These are phyloP conservation scores for Talaromyces amestolkiae DNA, from an alignment of 2,329 filamentous ascomycete species.

Conservation along the genomic window DNA sequence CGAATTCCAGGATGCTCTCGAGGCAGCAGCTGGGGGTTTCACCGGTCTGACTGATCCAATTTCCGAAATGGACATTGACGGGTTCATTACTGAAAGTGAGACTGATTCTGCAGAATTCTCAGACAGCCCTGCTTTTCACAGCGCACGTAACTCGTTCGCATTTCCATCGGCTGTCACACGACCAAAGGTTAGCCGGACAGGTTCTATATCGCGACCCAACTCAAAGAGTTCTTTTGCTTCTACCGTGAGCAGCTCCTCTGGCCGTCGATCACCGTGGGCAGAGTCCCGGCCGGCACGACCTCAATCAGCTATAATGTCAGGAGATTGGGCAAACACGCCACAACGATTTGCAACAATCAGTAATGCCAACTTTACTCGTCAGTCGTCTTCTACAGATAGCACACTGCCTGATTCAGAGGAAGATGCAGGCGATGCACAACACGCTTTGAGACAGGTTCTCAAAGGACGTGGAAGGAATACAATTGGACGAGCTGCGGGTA, in stretches of 20 bases:
- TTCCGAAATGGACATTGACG: slow-evolving; percentile 42
- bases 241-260: slow-evolving; percentile 40
- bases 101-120: slow-evolving; percentile 42
- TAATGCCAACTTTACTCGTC: slow-evolving; percentile 34
- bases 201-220: slow-evolving; percentile 38
- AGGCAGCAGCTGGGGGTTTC: slow-evolving; percentile 25
- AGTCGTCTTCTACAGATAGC: slow-evolving; percentile 27
- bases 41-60: slow-evolving; percentile 36
- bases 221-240: slow-evolving; percentile 47
- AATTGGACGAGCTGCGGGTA: slow-evolving; percentile 31
- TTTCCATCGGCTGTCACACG: slow-evolving; percentile 31
- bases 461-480: slow-evolving; percentile 33
- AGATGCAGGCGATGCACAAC: slow-evolving; percentile 43
- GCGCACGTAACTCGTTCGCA: slow-evolving; percentile 40
- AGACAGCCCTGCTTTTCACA: slow-evolving; percentile 39
- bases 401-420: slow-evolving; percentile 30
- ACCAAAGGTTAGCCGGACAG: slow-evolving; percentile 32
- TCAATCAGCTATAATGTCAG: slow-evolving; percentile 24
- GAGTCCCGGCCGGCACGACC: slow-evolving; percentile 32
- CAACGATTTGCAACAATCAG: slow-evolving; percentile 34
- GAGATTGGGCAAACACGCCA: slow-evolving; percentile 34
- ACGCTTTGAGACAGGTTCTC: slow-evolving; percentile 48
- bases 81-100: slow-evolving; percentile 44
- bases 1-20: slow-evolving; percentile 38
- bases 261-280: slow-evolving; percentile 42